Base-by-base conservation (phyloP, 2,329 filamentous ascomycete genomes). In the Ustilaginoidea virens region DNA sequence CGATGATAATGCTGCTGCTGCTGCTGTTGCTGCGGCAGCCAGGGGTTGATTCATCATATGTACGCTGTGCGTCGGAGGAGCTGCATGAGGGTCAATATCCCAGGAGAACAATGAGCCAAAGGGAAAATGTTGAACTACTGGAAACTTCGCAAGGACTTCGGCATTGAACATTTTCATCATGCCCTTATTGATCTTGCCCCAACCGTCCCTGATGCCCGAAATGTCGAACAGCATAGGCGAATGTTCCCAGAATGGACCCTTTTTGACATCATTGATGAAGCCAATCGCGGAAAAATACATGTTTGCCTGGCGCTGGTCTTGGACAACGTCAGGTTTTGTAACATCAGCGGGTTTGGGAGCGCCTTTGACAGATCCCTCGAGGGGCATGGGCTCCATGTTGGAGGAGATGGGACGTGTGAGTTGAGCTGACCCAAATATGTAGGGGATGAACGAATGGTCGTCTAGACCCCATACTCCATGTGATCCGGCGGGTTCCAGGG, bases 151-250 rank as follows among this genome's bases (percentile, higher is more conserved):
- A 10, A 98, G 63, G 3, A 98, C 90, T 58, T 98, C 90, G 12
- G 82, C 90, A 40, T 92, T 85, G 58, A 87, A 98, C 90, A 98
- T 98, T 56, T 96, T 98, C 45, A 98, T 73, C 90, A 98, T 96
- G 29, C 90, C 90, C 75, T 86, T 86, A 55, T 98, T 96, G 46
- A 98, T 93, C 61, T 98, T 98, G 20, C 80, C 90, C 90, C 90
- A 98, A n/a, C 90, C 81, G 32, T 78, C 76, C 40, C 72, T 74
- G 38, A 98, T 80, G 8, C 90, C 90, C 1, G 83, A 92, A 23
- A 98, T 83, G 51, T 98, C 86, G 49, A 79, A 98, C 9, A 98
- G 59, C 39, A 93, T 87, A 1, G 87, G 87, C 39, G 83, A 93
- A 49, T 98, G 87, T 43, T 87, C 81, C 86, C 90, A 96, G 48